These are phyloP conservation scores for Pseudevernia furfuracea DNA, from an alignment of 495 filamentous ascomycete genomes.

Conservation along the genomic window DNA sequence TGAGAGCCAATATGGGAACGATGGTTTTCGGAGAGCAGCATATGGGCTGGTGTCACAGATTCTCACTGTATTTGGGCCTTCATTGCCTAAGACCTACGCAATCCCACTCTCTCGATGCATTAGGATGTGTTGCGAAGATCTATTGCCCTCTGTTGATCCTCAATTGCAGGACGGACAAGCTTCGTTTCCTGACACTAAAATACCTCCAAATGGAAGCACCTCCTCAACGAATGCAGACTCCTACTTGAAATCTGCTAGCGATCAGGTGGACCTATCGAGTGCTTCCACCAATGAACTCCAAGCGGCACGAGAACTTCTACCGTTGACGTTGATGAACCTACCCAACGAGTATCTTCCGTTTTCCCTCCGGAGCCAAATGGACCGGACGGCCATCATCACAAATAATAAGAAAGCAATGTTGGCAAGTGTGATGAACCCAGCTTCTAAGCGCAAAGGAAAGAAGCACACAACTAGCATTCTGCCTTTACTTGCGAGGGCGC, in stretches of 20 bases:
- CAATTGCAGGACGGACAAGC: slow-evolving; percentile 16
- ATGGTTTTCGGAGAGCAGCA: slow-evolving; percentile 49
- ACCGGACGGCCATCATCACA: slow-evolving; percentile 67
- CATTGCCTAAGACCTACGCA: slow-evolving; percentile 54
- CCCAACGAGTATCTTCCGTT: slow-evolving; percentile 54
- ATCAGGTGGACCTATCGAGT: not conserved
- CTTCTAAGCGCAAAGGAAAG: slow-evolving; percentile 49
- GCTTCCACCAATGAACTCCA: slow-evolving; percentile 30
- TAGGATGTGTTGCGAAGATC: slow-evolving; percentile 55
- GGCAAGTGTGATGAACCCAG: slow-evolving; percentile 71
- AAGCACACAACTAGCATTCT: slow-evolving; percentile 60
- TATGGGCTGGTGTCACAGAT: slow-evolving; percentile 52
- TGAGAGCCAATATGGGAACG: slow-evolving; percentile 48
- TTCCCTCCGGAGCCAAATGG: slow-evolving; percentile 60
- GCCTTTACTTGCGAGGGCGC: slow-evolving; percentile 60
- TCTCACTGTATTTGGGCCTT: slow-evolving; percentile 53
- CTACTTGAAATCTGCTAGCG: slow-evolving; percentile 33
- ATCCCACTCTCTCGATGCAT: slow-evolving; percentile 50
- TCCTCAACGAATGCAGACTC: slow-evolving; percentile 48
- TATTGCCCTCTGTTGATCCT: slow-evolving; percentile 43
- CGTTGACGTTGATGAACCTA: slow-evolving; percentile 49
- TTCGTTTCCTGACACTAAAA: slow-evolving; percentile 27
- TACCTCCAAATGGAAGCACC: slow-evolving; percentile 33
- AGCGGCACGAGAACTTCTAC: slow-evolving; percentile 55
- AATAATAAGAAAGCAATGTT: slow-evolving; percentile 60